phyloP scores from a whole-genome alignment of 371 early-diverging fungal genomes.

The Haplosporangium sp. region DNA sequence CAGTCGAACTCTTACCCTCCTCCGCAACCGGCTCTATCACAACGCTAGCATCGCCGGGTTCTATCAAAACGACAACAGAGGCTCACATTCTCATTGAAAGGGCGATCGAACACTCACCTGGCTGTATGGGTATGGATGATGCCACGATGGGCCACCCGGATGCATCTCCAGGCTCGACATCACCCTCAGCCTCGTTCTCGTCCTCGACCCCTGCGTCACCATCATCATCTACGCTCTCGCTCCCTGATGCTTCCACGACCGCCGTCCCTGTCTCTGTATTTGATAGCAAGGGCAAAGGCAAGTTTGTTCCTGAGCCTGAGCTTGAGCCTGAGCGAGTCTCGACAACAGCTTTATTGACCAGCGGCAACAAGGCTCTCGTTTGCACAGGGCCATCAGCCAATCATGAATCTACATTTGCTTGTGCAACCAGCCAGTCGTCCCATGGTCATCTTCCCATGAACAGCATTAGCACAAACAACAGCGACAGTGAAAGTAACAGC shows the following conservation, averaged over 20 bases:
- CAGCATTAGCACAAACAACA: slow-evolving; percentile 11
- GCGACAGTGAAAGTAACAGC: neutral
- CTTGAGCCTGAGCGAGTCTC: neutral
- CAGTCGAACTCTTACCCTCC: slow-evolving; percentile 25
- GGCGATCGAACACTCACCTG: slow-evolving; percentile 12
- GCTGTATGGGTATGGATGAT: slow-evolving; percentile 23
- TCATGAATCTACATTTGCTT: slow-evolving; percentile 6
- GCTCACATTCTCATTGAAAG: neutral
- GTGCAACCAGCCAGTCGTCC: slow-evolving; percentile 22
- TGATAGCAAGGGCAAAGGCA: slow-evolving; percentile 14
- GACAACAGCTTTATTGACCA: slow-evolving; percentile 1
- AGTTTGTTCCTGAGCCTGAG: neutral
- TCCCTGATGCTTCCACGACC: slow-evolving; percentile 5
- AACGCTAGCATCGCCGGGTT: slow-evolving; percentile 9
- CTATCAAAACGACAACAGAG: slow-evolving; percentile 3
- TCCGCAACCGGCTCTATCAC: slow-evolving; percentile 24
- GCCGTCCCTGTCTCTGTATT: neutral
- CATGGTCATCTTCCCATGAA: slow-evolving; percentile 37
- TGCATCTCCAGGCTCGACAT: slow-evolving; percentile 23
- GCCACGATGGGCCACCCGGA: slow-evolving; percentile 30
- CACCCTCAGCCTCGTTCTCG: slow-evolving; percentile 22
- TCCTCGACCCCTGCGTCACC: slow-evolving; percentile 30
- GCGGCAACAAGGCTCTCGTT: slow-evolving; percentile 6
- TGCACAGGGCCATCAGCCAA: slow-evolving; percentile 15
- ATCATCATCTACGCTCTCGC: slow-evolving; percentile 29